Conservation (phyloP, 1,139 yeast species). For the Geotrichum europaeum region DNA sequence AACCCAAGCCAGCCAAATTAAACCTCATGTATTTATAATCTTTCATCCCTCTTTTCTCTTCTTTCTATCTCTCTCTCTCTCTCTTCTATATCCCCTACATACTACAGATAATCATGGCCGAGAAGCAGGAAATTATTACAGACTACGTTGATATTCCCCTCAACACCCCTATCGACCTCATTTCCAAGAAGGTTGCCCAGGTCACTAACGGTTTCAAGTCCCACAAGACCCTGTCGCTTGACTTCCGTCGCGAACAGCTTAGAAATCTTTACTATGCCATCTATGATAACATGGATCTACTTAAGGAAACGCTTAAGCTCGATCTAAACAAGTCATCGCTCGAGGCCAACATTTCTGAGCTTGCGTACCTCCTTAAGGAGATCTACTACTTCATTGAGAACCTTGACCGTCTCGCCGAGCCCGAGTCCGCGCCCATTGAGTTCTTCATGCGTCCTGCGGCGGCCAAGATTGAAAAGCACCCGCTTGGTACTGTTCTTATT, state of each 20-base stretch:
- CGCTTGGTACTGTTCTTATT: constrained; percentile 70
- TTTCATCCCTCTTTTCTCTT: neutral
- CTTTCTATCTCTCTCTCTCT: neutral
- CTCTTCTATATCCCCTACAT: neutral
- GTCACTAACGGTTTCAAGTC: constrained; percentile 42
- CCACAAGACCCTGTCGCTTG: constrained; percentile 51
- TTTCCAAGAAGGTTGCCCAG: constrained; percentile 43
- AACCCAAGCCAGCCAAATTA: neutral
- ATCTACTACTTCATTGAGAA: constrained; percentile 53
- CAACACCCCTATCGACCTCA: constrained; percentile 45
- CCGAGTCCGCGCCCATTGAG: constrained; percentile 46
- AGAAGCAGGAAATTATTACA: neutral
- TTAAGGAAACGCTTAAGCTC: constrained; percentile 52
- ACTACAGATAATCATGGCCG: neutral
- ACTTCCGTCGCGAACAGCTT: constrained; percentile 55
- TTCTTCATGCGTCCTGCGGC: constrained; percentile 43
- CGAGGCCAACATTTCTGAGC: constrained; percentile 61
- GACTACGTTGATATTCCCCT: constrained; percentile 14
- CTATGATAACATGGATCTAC: constrained; percentile 50
- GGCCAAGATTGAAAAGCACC: constrained; percentile 55
- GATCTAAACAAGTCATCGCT: constrained; percentile 62
- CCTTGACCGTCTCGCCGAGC: constrained; percentile 58
- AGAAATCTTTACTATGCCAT: constrained; percentile 63
- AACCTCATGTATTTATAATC: neutral
- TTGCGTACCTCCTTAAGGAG: constrained; percentile 49